These are phyloP conservation scores for Fusarium paranaense DNA, from an alignment of 2,329 filamentous ascomycete genomes.

Conservation along the genomic window DNA sequence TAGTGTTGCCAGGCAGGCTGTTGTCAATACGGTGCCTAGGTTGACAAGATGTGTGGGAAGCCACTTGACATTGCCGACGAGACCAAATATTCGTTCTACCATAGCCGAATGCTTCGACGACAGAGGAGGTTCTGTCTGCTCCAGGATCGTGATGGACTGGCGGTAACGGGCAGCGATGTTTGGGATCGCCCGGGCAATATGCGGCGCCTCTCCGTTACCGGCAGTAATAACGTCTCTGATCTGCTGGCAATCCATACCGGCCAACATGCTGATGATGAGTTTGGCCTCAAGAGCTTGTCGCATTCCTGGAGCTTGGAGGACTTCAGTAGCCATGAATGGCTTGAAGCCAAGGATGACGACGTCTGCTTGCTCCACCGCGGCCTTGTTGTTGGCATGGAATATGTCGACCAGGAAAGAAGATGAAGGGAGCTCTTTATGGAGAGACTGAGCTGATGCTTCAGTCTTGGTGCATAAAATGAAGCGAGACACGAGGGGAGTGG, in stretches of 20 bases:
- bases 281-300: not conserved
- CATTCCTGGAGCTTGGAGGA: not conserved
- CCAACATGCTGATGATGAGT: not conserved
- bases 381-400: not conserved
- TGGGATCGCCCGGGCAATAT: not conserved
- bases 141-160: not conserved
- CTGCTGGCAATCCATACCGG: not conserved
- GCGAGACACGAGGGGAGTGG: not conserved
- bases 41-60: not conserved
- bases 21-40: not conserved
- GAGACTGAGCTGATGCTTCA: not conserved
- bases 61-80: not conserved
- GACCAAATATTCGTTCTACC: not conserved
- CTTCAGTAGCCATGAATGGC: not conserved
- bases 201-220: no score
- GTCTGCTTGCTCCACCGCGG: not conserved
- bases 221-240: not conserved
- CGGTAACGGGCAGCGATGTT: not conserved
- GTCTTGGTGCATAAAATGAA: not conserved
- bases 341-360: conserved; percentile 10
- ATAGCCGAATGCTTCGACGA: not conserved
- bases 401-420: not conserved
- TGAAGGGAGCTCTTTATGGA: not conserved
- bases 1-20: not conserved
- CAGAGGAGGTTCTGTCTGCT: not conserved